Base-by-base conservation (phyloP, 1,284 basidiomycete genomes). In the Trametes versicolor region DNA sequence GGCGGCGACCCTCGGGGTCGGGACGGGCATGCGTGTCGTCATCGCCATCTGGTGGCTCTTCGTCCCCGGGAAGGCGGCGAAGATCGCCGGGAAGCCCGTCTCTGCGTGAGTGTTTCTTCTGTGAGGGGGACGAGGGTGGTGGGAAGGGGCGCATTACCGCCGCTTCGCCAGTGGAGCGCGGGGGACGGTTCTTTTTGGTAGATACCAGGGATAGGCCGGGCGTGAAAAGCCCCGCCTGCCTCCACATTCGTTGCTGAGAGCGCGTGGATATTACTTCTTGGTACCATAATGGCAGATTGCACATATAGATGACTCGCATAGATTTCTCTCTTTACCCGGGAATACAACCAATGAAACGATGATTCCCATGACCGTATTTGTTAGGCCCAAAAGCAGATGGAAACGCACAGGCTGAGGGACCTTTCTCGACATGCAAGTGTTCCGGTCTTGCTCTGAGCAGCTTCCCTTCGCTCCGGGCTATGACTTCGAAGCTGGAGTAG, bases 31-130 rank as follows among this genome's bases (percentile, higher is more conserved):
- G 52, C 82, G 93, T 7, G 70, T 91, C 41, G 58, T 93, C 53
- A 83, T 94, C 71, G 78, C 87, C 1, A 57, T 91, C 0, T 85
- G 84, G 72, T 95, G 93, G 93, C 74, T 90, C 4, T 84, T 91
- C 69, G 82, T 92, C 1, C 89, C 87, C 1, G 80, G 78, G 41
- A 88, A 87, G 75, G 70, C 77, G 32, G 64, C 54, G 17, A 70
- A 66, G 54, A 53, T n/a, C n/a, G n/a, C 50, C n/a, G 67, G 65
- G 50, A 70, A 71, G 67, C 64, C 67, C 25, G 51, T 25, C 10
- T 37, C 59, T 2, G 68, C 59, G 17, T 70, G 48, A 65, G 47
- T 4, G 4, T 19, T 25, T 17, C 32, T 32, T 32, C 10, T 13
- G 49, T n/a, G 49, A 29, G 49, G 32, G 27, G 29, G 49, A 6